Conservation (phyloP, 768 basidiomycete species). For the Russula virescens region DNA sequence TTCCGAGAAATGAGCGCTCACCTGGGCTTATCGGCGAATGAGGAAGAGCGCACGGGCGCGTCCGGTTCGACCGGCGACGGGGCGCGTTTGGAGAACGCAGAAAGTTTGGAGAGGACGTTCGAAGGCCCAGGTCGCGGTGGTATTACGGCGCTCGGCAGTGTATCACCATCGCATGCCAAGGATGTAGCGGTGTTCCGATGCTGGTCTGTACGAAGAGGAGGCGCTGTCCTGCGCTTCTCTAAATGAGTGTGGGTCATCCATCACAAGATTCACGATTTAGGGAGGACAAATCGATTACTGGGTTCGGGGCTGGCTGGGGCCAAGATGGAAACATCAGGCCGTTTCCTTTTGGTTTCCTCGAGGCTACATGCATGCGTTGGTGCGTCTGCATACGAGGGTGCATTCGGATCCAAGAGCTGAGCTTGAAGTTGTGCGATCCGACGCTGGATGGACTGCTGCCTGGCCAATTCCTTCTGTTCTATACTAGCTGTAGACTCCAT, state of each 20-base stretch:
- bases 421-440: conserved; percentile 55
- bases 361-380: conserved; percentile 24
- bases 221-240: conserved; percentile 43
- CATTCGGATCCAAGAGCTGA: conserved; percentile 41
- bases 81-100: conserved; percentile 31
- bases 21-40: conserved; percentile 27
- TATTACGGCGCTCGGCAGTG: conserved; percentile 12
- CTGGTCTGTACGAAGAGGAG: conserved; percentile 3
- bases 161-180: neutral
- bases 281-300: conserved; percentile 39
- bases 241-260: neutral
- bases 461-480: conserved; percentile 34
- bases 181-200: neutral
- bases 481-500: conserved; percentile 56
- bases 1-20: conserved; percentile 8
- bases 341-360: conserved; percentile 46
- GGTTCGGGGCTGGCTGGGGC: conserved; percentile 64
- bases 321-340: conserved; percentile 34
- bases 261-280: neutral
- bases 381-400: conserved; percentile 10
- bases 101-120: conserved; percentile 47
- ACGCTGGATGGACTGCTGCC: conserved; percentile 44
- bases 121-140: conserved; percentile 42
- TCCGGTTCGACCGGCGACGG: neutral
- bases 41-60: conserved; percentile 1